phyloP scores from a whole-genome alignment of 805 yeast genomes.

The Pichia kluyveri region DNA sequence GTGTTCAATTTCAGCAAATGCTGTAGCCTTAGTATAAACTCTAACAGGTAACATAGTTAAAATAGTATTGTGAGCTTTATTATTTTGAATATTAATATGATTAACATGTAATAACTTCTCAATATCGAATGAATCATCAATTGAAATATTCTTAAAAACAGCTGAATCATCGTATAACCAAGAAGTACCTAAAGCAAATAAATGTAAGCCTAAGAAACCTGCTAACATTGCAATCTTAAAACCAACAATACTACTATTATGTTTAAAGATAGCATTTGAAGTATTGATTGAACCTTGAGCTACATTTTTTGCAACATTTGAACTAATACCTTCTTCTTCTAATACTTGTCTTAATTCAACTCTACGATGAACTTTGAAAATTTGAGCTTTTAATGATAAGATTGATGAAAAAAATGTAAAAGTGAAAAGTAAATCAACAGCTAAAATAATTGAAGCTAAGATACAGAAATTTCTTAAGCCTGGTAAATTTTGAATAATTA shows the following conservation, averaged over 20 bases:
- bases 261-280: conserved; percentile 25
- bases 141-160: conserved; percentile 18
- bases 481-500: conserved; percentile 56
- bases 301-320: conserved; percentile 64
- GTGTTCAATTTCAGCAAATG: conserved; percentile 55
- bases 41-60: conserved; percentile 51
- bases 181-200: conserved; percentile 60
- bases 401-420: conserved; percentile 79
- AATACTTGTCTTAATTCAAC: conserved; percentile 68
- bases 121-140: conserved; percentile 20
- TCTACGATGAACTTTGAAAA: conserved; percentile 75
- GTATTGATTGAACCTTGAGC: conserved; percentile 30
- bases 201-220: conserved; percentile 53
- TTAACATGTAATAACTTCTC: conserved; percentile 28
- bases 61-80: conserved; percentile 36
- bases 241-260: conserved; percentile 36
- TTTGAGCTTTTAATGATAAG: conserved; percentile 80
- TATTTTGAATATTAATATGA: conserved; percentile 24
- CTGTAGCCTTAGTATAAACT: conserved; percentile 49
- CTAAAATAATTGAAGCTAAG: conserved; percentile 58
- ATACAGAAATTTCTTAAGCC: conserved; percentile 78
- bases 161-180: conserved; percentile 52
- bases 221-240: conserved; percentile 54
- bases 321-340: conserved; percentile 87
- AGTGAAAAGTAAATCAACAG: conserved; percentile 62